Conservation (phyloP, 306 rosid species). For the Gynostemma pentaphyllum region DNA sequence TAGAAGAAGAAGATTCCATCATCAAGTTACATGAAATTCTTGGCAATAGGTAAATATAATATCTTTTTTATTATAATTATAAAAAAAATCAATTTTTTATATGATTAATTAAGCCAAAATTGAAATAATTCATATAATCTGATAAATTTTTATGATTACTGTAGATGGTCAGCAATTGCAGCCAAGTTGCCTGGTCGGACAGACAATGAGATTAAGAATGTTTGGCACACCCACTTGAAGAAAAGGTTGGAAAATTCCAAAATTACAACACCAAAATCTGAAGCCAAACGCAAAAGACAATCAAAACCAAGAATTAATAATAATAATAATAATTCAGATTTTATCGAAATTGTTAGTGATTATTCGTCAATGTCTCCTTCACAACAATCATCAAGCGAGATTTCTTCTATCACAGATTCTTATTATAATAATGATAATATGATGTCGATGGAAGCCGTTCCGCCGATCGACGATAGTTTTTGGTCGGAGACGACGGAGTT, state of each 20-base stretch:
- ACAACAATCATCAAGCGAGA: constrained; percentile 6
- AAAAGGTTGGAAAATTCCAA: constrained; percentile 30
- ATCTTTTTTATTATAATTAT: too few species aligned
- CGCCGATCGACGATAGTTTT: constrained; percentile 12
- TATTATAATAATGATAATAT: too few species aligned
- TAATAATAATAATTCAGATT: constrained; percentile 16
- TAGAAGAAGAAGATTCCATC: constrained; percentile 71
- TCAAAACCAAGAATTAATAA: too few species aligned
- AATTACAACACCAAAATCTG: constrained; percentile 6
- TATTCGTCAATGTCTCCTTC: background rate
- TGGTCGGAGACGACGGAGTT: background rate
- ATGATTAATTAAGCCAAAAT: too few species aligned
- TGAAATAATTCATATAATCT: too few species aligned
- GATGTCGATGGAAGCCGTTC: constrained; percentile 50
- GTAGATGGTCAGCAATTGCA: constrained; percentile 96
- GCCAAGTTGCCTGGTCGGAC: constrained; percentile 86
- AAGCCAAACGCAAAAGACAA: constrained; percentile 32
- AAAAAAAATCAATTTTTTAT: too few species aligned
- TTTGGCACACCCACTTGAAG: constrained; percentile 97
- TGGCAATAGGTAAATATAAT: constrained; percentile 75
- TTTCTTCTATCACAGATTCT: background rate
- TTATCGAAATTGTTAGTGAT: background rate
- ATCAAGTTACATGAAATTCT: constrained; percentile 51
- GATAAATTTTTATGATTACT: too few species aligned
- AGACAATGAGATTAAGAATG: constrained; percentile 89